Conservation (phyloP, 805 yeast genomes). For the Danielia oregonensis region DNA sequence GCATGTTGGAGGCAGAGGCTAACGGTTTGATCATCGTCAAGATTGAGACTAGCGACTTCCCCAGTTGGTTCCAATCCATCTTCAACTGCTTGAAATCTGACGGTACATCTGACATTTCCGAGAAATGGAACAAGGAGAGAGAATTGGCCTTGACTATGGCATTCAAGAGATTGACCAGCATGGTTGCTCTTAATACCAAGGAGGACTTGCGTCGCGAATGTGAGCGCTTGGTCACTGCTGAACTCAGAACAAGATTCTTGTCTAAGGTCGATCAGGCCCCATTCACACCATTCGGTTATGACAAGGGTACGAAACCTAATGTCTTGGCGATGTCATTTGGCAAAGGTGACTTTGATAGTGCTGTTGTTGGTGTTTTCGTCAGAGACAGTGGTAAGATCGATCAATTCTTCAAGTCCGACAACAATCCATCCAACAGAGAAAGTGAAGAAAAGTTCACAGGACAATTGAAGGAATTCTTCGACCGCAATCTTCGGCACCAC, state of each 20-base stretch:
- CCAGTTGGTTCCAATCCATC: conserved; percentile 39
- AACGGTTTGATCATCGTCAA: conserved; percentile 68
- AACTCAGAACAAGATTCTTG: conserved; percentile 66
- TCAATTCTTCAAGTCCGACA: conserved; percentile 75
- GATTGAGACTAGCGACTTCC: conserved; percentile 47
- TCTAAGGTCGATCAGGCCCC: conserved; percentile 90
- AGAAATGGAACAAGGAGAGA: conserved; percentile 79
- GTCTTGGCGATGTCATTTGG: conserved; percentile 83
- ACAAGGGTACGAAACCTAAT: conserved; percentile 78
- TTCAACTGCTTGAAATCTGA: conserved; percentile 64
- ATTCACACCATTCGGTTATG: conserved; percentile 72
- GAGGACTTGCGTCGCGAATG: conserved; percentile 78
- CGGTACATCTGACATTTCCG: conserved; percentile 70
- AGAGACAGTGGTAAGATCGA: conserved; percentile 78
- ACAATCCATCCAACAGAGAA: conserved; percentile 47
- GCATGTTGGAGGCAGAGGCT: conserved; percentile 90
- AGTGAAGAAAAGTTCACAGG: conserved; percentile 46
- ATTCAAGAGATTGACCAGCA: conserved; percentile 60
- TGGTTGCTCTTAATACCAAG: conserved; percentile 71
- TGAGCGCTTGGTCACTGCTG: conserved; percentile 62
- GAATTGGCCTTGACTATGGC: conserved; percentile 63
- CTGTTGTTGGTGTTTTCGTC: conserved; percentile 75
- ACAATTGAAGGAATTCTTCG: conserved; percentile 64
- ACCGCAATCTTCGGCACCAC: conserved; percentile 48
- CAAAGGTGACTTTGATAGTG: conserved; percentile 79